phyloP scores from a whole-genome alignment of 768 basidiomycete genomes.

The Rubroboletus satanas region DNA sequence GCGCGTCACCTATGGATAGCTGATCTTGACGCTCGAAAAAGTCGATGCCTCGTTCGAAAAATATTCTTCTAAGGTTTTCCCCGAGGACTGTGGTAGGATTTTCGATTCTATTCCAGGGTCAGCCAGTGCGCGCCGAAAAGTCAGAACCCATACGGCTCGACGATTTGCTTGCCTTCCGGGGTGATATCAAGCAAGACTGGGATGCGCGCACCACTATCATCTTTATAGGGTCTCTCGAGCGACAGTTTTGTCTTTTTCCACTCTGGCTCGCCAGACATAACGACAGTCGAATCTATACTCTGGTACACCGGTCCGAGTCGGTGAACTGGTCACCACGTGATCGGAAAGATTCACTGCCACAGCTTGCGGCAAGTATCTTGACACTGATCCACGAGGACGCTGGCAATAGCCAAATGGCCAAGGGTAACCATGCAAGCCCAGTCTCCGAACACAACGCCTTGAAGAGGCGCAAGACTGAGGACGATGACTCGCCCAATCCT shows the following conservation, averaged over 20 bases:
- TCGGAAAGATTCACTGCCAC: slow-evolving; percentile 6
- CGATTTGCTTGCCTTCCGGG: slow-evolving; percentile 61
- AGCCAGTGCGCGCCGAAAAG: slow-evolving; percentile 10
- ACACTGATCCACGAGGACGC: slow-evolving; percentile 30
- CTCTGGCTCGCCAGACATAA: slow-evolving; percentile 33
- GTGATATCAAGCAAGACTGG: slow-evolving; percentile 66
- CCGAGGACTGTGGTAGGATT: slow-evolving; percentile 57
- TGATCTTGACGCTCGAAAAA: slow-evolving; percentile 60
- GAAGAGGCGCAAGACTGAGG: slow-evolving; percentile 65
- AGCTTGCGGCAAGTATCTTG: slow-evolving; percentile 20
- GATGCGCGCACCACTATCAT: slow-evolving; percentile 63
- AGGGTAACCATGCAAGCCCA: slow-evolving; percentile 17
- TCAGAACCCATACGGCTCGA: slow-evolving; percentile 58
- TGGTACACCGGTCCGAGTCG: not conserved
- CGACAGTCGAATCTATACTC: not conserved
- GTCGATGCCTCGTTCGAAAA: slow-evolving; percentile 67
- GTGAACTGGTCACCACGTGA: slow-evolving; percentile 23
- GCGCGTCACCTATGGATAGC: slow-evolving; percentile 15
- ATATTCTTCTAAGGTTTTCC: slow-evolving; percentile 63
- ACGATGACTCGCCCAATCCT: slow-evolving; percentile 44
- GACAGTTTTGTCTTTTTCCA: slow-evolving; percentile 65
- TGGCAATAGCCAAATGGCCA: slow-evolving; percentile 26
- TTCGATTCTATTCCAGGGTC: slow-evolving; percentile 42
- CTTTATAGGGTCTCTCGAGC: slow-evolving; percentile 77
- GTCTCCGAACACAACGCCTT: slow-evolving; percentile 32